A percentile compares a stretch with the other conserved stretches of the same genome.
Evolutionary conservation across 495 filamentous ascomycete species (phyloP).

Genomic region (Trichoderma erinaceum): DNA sequence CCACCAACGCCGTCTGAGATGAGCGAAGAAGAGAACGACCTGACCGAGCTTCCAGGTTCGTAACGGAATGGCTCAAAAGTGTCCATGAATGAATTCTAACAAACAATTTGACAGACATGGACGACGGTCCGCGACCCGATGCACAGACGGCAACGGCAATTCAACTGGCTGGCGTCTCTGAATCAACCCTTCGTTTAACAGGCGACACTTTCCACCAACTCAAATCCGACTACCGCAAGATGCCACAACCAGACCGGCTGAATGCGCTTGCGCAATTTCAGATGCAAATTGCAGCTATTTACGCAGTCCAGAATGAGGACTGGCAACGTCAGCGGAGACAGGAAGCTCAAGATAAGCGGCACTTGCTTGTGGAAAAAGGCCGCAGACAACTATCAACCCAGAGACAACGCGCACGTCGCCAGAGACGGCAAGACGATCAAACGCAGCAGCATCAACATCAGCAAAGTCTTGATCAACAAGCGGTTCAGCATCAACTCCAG

Average conservation of each 20-base stretch:
- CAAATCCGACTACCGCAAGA: conserved; percentile 18
- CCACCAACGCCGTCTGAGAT: conserved; percentile 14
- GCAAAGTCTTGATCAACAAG: conserved; percentile 7
- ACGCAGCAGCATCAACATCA: conserved; percentile 12
- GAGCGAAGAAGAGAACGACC: conserved; percentile 15
- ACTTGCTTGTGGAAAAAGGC: conserved; percentile 10
- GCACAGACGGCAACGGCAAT: conserved; percentile 3
- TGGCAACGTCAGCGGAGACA: conserved; percentile 16
- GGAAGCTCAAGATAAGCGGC: conserved; percentile 9
- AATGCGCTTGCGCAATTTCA: conserved; percentile 16
- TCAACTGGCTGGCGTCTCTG: conserved; percentile 15
- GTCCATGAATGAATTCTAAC: neutral
- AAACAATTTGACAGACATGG: neutral
- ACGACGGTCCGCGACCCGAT: conserved; percentile 7
- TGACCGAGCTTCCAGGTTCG: conserved; percentile 3
- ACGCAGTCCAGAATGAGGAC: conserved; percentile 19
- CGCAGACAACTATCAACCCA: conserved; percentile 6
- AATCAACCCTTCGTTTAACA: conserved; percentile 14
- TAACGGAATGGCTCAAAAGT: neutral
- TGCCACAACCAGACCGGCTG: conserved; percentile 17
- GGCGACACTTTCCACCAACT: conserved; percentile 17
- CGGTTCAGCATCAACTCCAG: neutral
- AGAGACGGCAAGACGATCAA: neutral
- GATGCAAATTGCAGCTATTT: conserved; percentile 17
- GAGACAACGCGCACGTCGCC: conserved; percentile 1